Evolutionary conservation across 1,139 yeast species (phyloP), one percentile per base, ranked within the genome.

Genomic region (Suhomyces bribrorum): DNA sequence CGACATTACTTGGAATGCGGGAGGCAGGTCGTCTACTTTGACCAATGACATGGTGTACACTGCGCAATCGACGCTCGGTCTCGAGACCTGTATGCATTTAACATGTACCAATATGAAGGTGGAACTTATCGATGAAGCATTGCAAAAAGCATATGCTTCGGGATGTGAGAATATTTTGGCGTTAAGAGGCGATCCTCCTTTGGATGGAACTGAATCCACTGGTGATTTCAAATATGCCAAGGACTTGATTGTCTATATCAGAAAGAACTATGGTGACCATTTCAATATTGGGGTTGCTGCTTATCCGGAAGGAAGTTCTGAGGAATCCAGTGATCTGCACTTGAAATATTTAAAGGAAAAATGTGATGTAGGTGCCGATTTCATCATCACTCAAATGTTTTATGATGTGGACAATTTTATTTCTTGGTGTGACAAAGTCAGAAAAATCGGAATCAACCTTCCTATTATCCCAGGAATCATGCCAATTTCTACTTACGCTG

Each of bases 1-100:
- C 44, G 98, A 92, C 59, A 86, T 92, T 47, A 92, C 98, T 1
- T 92, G 98, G 98, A 90, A 90, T 56, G 98, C 98, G 2, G 98
- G 98, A 30, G 97, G 97, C 7, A 74, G 90, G 43, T 68, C 86
- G 34, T 83, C 95, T 5, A 79, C 79, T 36, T 69, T 87, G 52
- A 86, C 97, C 30, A 84, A 87, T 39, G 97, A 90, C 53, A 85
- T 92, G 79, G 95, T 92, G 5, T 79, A 88, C 50, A 89, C 96
- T 2, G 81, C 97, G 0, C 96, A 90, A 54, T 83, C 92, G 3
- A 88, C 89, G n/a, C 73, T 89, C 43, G 97, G 97, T 7, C 71
- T 92, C 47, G 97, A 92, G 56, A 92, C 98, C 0, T 94, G 98
- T 61, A 90, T 92, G 97, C 98, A 92, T 61, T 73, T 92, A 62